Evolutionary conservation across 192 early-diverging fungal species (phyloP), one percentile per base, ranked within the genome.

Genomic region (Coemansia sp.): DNA sequence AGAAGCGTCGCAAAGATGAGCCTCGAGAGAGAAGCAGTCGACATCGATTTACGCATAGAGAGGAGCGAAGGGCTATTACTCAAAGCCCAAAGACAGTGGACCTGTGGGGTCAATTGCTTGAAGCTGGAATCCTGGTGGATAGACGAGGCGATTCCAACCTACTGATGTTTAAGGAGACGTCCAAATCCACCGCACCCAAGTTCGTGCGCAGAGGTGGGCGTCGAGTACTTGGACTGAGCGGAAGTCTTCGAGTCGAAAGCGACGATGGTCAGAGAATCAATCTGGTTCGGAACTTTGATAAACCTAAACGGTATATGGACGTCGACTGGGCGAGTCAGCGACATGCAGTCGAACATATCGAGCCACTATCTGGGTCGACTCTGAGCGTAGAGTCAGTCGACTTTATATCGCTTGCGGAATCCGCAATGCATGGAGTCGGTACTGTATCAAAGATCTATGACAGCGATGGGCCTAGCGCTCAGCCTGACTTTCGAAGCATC

Each of bases 401-500:
- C 29, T 74, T 68, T 60, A 52, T 77, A 40, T 52, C 63, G 33
- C 46, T 77, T 18, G 57, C 29, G 2, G 44, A 43, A 12, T 31
- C n/a, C 3, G 10, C 11, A 9, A 36, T 18, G 0, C 42, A 12
- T 1, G n/a, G 16, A 33, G 44, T 34, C n/a, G 11, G 2, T 5
- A 1, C 38, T 13, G 11, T 63, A 27, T 13, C 33, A 15, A 69
- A 29, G n/a, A 54, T 16, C 16, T 80, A 80, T 31, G 78, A 80
- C 34, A 71, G 70, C 22, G 54, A 18, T 4, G 41, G 34, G 8
- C n/a, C 36, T 11, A 12, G 36, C 2, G 15, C 5, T 3, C 54
- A 54, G 3, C 68, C 65, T 10, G 62, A 72, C 29, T 72, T 80
- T 59, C 52, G 73, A 36, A 80, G 73, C 41, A 54, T 80, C 2